Conservation (phyloP, 495 filamentous ascomycete species). For the Lophiostoma macrostomum region DNA sequence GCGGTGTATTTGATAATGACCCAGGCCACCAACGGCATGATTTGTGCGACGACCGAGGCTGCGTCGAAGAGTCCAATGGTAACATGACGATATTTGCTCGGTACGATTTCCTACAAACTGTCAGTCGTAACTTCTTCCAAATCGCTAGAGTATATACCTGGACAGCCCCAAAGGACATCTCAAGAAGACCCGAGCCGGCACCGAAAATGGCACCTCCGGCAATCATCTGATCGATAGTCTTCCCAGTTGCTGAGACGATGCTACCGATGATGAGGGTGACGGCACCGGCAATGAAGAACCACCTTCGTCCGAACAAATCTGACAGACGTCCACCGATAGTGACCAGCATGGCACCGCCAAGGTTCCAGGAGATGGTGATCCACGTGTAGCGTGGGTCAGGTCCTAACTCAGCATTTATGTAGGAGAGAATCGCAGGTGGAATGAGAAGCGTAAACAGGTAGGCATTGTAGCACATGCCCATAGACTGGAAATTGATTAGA, state of each 20-base stretch:
- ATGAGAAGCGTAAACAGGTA: constrained; percentile 31
- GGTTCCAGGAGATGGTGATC: constrained; percentile 34
- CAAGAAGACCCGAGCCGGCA: constrained; percentile 29
- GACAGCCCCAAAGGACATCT: constrained; percentile 31
- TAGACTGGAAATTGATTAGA: constrained; percentile 8
- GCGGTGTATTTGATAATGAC: constrained; percentile 29
- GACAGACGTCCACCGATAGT: constrained; percentile 30
- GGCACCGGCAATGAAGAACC: constrained; percentile 26
- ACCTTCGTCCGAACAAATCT: constrained; percentile 30
- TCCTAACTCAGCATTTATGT: constrained; percentile 30
- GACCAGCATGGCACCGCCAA: constrained; percentile 31
- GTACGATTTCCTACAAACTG: constrained; percentile 21
- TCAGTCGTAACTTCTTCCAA: background rate
- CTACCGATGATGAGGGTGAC: constrained; percentile 27
- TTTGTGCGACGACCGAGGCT: constrained; percentile 26
- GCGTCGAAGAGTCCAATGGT: constrained; percentile 32
- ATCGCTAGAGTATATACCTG: constrained; percentile 6
- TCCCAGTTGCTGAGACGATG: constrained; percentile 27
- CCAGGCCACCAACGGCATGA: constrained; percentile 30
- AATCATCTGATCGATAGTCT: constrained; percentile 30
- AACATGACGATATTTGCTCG: constrained; percentile 24
- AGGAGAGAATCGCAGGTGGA: constrained; percentile 26
- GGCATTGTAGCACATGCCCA: constrained; percentile 32
- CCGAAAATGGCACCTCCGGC: constrained; percentile 32
- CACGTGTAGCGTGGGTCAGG: constrained; percentile 31